phyloP scores from a whole-genome alignment of 768 basidiomycete genomes.

The Serendipita sp. region DNA sequence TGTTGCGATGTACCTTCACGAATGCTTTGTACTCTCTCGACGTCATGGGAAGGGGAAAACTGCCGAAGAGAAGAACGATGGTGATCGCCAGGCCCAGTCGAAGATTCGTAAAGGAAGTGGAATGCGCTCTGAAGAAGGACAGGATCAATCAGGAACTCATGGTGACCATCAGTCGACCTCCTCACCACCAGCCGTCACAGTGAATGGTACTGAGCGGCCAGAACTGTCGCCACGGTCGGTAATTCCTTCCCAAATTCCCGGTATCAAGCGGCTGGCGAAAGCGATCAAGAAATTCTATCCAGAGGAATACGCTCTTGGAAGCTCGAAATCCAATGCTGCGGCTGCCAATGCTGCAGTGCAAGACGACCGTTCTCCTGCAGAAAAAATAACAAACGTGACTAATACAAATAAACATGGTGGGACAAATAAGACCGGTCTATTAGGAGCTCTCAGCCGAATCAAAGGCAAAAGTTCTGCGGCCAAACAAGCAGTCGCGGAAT shows the following conservation, averaged over 20 bases:
- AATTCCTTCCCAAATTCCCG: not conserved
- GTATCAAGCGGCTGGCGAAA: not conserved
- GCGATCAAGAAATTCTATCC: not conserved
- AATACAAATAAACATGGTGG: not conserved
- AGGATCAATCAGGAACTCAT: too few relatives aligned
- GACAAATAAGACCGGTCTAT: not conserved
- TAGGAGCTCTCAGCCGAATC: not conserved
- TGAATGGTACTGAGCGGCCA: not conserved
- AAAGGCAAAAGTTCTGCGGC: not conserved
- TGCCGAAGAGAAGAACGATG: not conserved
- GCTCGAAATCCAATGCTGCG: not conserved
- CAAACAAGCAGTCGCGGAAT: not conserved
- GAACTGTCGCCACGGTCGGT: not conserved
- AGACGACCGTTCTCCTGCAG: not conserved
- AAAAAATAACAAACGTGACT: not conserved
- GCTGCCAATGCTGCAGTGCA: not conserved
- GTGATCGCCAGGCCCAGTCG: not conserved
- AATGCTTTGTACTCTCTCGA: not conserved
- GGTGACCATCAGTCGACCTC: not conserved
- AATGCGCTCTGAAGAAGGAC: too few relatives aligned
- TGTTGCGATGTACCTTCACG: conserved; percentile 1
- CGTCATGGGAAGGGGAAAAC: not conserved
- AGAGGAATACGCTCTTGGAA: not conserved
- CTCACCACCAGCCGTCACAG: not conserved
- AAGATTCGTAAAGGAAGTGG: not conserved